Evolutionary conservation across 495 filamentous ascomycete genomes (phyloP).

Genomic region (Penicillium silybi): DNA sequence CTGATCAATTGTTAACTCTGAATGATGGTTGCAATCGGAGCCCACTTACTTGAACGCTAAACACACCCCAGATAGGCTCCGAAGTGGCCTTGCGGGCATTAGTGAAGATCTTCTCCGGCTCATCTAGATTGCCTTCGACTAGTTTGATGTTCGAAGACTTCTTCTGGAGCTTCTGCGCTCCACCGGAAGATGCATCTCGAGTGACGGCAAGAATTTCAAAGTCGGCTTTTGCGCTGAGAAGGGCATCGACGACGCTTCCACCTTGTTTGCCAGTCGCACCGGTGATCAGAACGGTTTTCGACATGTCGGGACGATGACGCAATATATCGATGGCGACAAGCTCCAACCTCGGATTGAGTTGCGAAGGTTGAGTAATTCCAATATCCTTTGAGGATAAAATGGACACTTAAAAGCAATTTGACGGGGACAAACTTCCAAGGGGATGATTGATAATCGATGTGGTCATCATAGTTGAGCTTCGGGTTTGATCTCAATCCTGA

Average conservation of each 20-base stretch:
- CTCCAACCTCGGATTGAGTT: not conserved
- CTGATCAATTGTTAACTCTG: slow-evolving; percentile 24
- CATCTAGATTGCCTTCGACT: slow-evolving; percentile 54
- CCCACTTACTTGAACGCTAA: slow-evolving; percentile 35
- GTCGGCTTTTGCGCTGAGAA: slow-evolving; percentile 41
- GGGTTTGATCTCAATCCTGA: not conserved
- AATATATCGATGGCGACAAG: too few relatives aligned
- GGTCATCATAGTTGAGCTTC: not conserved
- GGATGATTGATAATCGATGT: not conserved
- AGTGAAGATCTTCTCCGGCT: slow-evolving; percentile 50
- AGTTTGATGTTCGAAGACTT: slow-evolving; percentile 44
- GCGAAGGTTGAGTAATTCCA: not conserved
- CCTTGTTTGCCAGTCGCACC: slow-evolving; percentile 70
- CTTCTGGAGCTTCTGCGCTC: slow-evolving; percentile 48
- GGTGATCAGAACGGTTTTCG: slow-evolving; percentile 52
- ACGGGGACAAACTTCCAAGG: not conserved
- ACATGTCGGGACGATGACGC: not conserved
- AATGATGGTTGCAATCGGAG: not conserved
- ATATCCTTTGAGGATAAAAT: not conserved
- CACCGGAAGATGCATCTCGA: slow-evolving; percentile 50
- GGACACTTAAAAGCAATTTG: not conserved
- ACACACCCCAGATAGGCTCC: slow-evolving; percentile 48
- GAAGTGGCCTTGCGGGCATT: slow-evolving; percentile 39
- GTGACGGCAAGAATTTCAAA: slow-evolving; percentile 69
- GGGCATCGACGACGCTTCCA: slow-evolving; percentile 53